phyloP scores from a whole-genome alignment of 106 monocot genomes.

The Allium cepa region DNA sequence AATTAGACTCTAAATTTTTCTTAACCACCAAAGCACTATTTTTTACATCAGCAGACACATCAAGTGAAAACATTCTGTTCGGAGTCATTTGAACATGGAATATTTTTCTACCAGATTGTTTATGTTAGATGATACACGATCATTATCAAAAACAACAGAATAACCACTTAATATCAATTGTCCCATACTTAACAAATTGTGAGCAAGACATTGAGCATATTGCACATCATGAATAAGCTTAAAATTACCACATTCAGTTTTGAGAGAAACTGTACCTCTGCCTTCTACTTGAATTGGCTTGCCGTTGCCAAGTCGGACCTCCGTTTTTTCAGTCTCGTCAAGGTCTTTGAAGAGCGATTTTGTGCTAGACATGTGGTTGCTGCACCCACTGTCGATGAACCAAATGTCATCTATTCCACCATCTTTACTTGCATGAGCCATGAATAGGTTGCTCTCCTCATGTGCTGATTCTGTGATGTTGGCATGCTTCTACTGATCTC shows the following conservation, averaged over 20 bases:
- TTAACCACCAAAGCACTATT: not conserved
- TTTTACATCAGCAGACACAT: not conserved
- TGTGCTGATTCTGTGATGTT: not conserved
- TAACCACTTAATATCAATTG: not conserved
- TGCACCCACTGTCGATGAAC: not conserved
- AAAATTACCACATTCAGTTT: not conserved
- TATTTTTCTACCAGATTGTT: not conserved
- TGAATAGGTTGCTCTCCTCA: not conserved
- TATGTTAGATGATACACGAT: not conserved
- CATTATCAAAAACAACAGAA: constrained; percentile 4
- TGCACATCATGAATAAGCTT: constrained; percentile 1
- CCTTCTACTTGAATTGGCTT: not conserved
- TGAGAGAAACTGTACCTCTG: too few relatives aligned
- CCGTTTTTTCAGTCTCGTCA: not conserved
- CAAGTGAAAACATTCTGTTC: constrained; percentile 1
- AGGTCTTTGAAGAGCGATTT: not conserved
- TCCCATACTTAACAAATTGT: constrained; percentile 7
- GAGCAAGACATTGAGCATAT: not conserved
- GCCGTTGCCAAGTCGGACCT: not conserved
- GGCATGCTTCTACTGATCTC: not conserved
- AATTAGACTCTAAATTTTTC: not conserved
- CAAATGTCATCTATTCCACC: not conserved
- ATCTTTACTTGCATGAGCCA: not conserved
- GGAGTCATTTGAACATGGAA: not conserved
- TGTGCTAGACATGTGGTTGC: not conserved